Evolutionary conservation across 805 yeast genomes (phyloP).

Genomic region (Candida pini): DNA sequence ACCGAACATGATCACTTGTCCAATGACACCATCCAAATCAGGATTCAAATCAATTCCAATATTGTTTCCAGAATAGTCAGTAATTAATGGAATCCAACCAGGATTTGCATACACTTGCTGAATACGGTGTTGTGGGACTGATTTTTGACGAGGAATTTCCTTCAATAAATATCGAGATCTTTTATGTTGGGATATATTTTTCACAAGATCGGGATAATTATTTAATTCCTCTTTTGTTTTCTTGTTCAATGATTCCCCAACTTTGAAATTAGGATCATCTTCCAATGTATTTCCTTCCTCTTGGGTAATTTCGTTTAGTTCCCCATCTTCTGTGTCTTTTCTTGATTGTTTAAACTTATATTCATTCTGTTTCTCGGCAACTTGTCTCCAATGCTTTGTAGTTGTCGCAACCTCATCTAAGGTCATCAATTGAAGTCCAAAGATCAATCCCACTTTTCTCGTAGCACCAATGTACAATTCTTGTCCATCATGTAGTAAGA

Average conservation of each 20-base stretch:
- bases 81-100: conserved; percentile 83
- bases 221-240: conserved; percentile 11
- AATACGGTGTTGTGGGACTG: conserved; percentile 69
- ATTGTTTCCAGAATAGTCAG: conserved; percentile 84
- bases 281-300: conserved; percentile 5
- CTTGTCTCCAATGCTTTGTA: conserved; percentile 78
- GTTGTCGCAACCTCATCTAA: conserved; percentile 70
- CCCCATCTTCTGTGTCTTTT: conserved; percentile 2
- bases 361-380: conserved; percentile 40
- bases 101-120: conserved; percentile 73
- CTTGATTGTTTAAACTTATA: conserved; percentile 4
- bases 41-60: conserved; percentile 82
- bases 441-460: conserved; percentile 63
- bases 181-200: conserved; percentile 17
- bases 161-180: conserved; percentile 31
- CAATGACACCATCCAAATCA: conserved; percentile 65
- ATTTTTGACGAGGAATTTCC: conserved; percentile 45
- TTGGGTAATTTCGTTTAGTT: conserved; percentile 1
- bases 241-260: conserved; percentile 12
- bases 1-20: conserved; percentile 87
- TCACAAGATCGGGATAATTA: conserved; percentile 21
- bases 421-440: conserved; percentile 72
- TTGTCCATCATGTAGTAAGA: conserved; percentile 82
- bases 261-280: conserved; percentile 14
- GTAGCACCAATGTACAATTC: conserved; percentile 61